These are phyloP conservation scores for Yamadazyma mexicana DNA, from an alignment of 1,139 yeast genomes.

Conservation along the genomic window DNA sequence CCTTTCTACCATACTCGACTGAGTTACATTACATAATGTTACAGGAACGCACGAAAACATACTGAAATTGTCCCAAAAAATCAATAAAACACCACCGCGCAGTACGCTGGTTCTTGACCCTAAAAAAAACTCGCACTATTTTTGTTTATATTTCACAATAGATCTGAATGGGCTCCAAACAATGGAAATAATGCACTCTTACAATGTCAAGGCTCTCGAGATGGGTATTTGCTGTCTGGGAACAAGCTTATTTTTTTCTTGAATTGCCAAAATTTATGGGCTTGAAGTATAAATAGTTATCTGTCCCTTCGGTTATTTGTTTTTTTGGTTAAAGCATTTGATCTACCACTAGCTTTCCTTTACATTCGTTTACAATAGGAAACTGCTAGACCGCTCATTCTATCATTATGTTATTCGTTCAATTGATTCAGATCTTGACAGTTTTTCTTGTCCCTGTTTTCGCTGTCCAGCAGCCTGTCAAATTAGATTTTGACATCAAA, in stretches of 20 bases:
- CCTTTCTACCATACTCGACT: no score
- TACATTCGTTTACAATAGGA: no score
- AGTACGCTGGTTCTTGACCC: slow-evolving; percentile 1
- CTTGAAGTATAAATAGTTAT: no score
- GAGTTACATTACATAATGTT: no score
- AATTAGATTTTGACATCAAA: slow-evolving; percentile 28
- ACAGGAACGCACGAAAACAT: neutral
- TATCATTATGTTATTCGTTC: slow-evolving; percentile 18
- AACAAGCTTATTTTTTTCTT: neutral
- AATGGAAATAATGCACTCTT: neutral
- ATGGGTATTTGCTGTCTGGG: no score
- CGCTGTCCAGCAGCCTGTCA: slow-evolving; percentile 21
- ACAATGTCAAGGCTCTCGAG: no score
- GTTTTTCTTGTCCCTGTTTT: slow-evolving; percentile 14
- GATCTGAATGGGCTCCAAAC: slow-evolving; percentile 4
- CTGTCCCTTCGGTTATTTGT: neutral
- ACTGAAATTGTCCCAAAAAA: neutral
- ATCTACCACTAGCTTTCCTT: no score
- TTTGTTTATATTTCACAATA: slow-evolving; percentile 2
- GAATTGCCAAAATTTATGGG: neutral
- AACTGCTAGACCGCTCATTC: no score
- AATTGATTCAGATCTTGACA: slow-evolving; percentile 14
- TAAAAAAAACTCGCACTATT: neutral
- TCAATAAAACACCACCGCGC: neutral
- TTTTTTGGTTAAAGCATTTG: no score